Evolutionary conservation across 768 basidiomycete genomes (phyloP), one percentile per base, ranked within the genome.

Genomic region (Strobilomyces echinocephalus): DNA sequence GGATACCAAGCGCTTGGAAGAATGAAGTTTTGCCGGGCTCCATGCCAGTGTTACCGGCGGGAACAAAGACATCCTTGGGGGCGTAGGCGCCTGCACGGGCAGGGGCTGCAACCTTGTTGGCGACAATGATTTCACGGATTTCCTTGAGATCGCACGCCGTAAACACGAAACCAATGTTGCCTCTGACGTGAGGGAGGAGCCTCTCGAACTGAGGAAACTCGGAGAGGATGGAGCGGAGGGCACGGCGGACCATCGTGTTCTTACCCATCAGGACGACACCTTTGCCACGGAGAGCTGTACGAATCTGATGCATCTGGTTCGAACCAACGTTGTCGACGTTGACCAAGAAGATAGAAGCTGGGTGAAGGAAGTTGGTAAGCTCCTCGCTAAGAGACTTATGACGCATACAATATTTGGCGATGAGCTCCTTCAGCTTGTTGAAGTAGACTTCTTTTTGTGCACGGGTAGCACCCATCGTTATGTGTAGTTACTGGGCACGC

Each of bases 171-270:
- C 97, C 97, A 65, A 99, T 90, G 84, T 99, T 99, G 63, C 95
- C 97, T 73, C 79, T 91, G 76, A 99, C 79, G 79, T 90, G 83
- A 60, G 94, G 95, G 55, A 99, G 87, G 74, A 99, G 88, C 67
- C 84, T 88, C 79, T 99, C 97, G 78, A 87, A 95, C 70, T 94
- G 87, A 50, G 95, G 97, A 79, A 76, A 79, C 65, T 98, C 97
- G 61, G 81, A 56, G 68, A 97, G 84, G 75, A 97, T 84, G 66
- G 86, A 80, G 60, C 97, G 93, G 58, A 99, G 82, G 56, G 94
- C 97, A 66, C 97, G 92, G 78, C 97, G 91, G 66, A 99, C 95
- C 95, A 98, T 97, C 71, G 97, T 99, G 86, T 99, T 99, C 79
- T 99, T 99, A 71, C 97, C 97, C 97, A 99, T 99, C 65, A 99